These are phyloP conservation scores for Rhizophagus sp. DNA, from an alignment of 192 early-diverging fungal genomes.

Conservation along the genomic window DNA sequence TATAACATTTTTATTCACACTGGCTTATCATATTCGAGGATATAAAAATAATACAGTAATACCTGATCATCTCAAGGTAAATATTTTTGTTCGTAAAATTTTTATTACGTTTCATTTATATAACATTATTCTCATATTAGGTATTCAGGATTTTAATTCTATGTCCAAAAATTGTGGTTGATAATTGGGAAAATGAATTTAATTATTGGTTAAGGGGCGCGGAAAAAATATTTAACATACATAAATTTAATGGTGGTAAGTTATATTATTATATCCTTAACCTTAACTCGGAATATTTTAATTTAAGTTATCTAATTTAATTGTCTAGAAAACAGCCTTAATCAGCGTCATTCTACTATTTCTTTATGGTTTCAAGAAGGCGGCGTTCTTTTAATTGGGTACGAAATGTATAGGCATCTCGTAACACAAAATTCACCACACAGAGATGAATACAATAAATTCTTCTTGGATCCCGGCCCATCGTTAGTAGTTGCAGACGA, in stretches of 20 bases:
- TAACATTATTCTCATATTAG: slow-evolving; percentile 11
- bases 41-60: slow-evolving; percentile 48
- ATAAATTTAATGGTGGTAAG: slow-evolving; percentile 42
- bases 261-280: background rate
- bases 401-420: slow-evolving; percentile 58
- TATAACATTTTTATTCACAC: slow-evolving; percentile 69
- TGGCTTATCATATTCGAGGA: slow-evolving; percentile 59
- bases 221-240: slow-evolving; percentile 41
- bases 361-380: slow-evolving; percentile 58
- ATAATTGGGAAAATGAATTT: slow-evolving; percentile 79
- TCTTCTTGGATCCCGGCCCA: slow-evolving; percentile 65
- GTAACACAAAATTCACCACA: slow-evolving; percentile 4
- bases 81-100: slow-evolving; percentile 3
- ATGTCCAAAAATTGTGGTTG: slow-evolving; percentile 65
- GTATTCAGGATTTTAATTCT: slow-evolving; percentile 65
- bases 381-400: slow-evolving; percentile 71
- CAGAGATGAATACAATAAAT: slow-evolving; percentile 28
- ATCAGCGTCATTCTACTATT: background rate
- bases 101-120: slow-evolving; percentile 26
- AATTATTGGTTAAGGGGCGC: slow-evolving; percentile 60
- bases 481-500: slow-evolving; percentile 80
- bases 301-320: background rate
- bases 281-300: background rate
- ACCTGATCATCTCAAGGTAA: slow-evolving; percentile 52
- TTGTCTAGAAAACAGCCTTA: background rate